These are phyloP conservation scores for Podaxis rugospora DNA, from an alignment of 768 basidiomycete species.

Conservation along the genomic window DNA sequence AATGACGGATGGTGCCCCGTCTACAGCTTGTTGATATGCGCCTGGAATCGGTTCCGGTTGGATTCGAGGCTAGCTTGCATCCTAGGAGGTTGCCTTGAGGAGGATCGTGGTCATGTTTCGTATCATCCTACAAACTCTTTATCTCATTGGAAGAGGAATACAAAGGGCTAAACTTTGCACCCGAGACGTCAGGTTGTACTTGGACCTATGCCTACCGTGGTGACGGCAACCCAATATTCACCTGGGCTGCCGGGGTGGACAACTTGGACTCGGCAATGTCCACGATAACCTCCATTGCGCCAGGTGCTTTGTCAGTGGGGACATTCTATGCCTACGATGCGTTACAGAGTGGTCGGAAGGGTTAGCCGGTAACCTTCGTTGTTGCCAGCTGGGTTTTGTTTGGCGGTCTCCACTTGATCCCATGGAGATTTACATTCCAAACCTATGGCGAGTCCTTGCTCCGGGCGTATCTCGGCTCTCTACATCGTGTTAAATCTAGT, in stretches of 20 bases:
- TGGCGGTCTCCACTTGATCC: constrained; percentile 2
- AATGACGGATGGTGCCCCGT: neutral
- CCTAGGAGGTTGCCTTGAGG: neutral
- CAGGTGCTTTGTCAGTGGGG: neutral
- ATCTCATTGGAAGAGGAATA: neutral
- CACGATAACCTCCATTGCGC: neutral
- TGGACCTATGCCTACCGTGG: neutral
- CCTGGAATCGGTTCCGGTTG: neutral
- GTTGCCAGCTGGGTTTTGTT: neutral
- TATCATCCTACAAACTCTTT: neutral
- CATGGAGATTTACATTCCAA: neutral
- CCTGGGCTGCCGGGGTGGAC: neutral
- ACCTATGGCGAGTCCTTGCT: neutral
- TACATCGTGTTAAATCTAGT: neutral
- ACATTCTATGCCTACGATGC: neutral
- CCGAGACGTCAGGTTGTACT: neutral
- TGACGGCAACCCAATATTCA: neutral
- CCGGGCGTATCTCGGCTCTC: neutral
- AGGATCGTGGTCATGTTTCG: neutral
- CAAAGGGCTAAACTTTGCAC: neutral
- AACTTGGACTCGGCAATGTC: neutral
- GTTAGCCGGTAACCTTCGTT: neutral
- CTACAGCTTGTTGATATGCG: neutral
- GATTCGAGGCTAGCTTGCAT: neutral
- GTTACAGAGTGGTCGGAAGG: neutral